phyloP scores from a whole-genome alignment of 371 early-diverging fungal genomes.

The Mucor saturninus region DNA sequence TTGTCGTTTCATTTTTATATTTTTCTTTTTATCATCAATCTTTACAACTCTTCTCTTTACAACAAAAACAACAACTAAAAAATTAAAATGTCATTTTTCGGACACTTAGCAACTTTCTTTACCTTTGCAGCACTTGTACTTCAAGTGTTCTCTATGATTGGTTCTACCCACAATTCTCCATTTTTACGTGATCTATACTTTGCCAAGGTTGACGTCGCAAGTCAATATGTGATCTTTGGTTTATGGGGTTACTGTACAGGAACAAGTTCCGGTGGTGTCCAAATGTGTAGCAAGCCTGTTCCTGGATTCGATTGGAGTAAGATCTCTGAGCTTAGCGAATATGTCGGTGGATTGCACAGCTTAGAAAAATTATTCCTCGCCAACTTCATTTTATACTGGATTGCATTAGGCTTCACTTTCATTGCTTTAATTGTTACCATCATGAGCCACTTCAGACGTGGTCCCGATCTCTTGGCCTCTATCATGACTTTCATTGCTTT shows the following conservation, averaged over 20 bases:
- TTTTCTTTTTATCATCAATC: no score
- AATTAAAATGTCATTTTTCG: slow-evolving; percentile 26
- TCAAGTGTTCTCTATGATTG: slow-evolving; percentile 49
- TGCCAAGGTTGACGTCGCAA: slow-evolving; percentile 28
- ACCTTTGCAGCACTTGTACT: slow-evolving; percentile 52
- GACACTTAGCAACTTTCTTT: slow-evolving; percentile 43
- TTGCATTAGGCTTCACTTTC: slow-evolving; percentile 44
- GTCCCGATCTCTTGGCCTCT: slow-evolving; percentile 38
- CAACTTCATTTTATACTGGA: slow-evolving; percentile 48
- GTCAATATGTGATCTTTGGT: slow-evolving; percentile 38
- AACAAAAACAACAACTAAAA: not conserved
- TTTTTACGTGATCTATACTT: slow-evolving; percentile 48
- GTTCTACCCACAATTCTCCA: slow-evolving; percentile 44
- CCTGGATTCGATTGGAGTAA: slow-evolving; percentile 51
- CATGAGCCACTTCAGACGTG: slow-evolving; percentile 37
- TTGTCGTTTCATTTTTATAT: no score
- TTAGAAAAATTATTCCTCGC: slow-evolving; percentile 37
- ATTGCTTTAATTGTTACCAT: slow-evolving; percentile 43
- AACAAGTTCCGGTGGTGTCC: slow-evolving; percentile 10
- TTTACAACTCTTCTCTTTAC: not conserved
- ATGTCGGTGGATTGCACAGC: slow-evolving; percentile 12
- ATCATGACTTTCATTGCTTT: slow-evolving; percentile 33
- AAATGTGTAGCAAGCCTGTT: slow-evolving; percentile 36
- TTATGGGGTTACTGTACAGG: slow-evolving; percentile 50
- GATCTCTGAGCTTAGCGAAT: slow-evolving; percentile 1